Base-by-base conservation (phyloP, 2,329 filamentous ascomycete species). In the Monilinia polystroma region DNA sequence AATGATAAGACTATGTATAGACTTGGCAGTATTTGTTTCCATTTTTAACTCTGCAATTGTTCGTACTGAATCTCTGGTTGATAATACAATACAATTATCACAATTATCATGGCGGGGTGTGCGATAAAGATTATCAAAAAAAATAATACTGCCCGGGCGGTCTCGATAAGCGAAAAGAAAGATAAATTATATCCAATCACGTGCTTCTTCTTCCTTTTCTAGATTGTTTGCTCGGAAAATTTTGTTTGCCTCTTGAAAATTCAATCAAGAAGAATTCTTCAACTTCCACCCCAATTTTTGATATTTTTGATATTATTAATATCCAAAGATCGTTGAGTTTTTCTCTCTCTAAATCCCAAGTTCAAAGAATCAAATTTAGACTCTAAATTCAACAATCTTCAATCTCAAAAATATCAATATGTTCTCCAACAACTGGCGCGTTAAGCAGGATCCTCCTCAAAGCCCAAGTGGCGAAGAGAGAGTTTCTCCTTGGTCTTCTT, bases 1-100 rank as follows among this genome's bases (percentile, higher is more conserved):
- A 72, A 99, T 84, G 38, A 98, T 85, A 63, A 98, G 86, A 64
- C 89, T 90, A 80, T 96, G 88, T 60, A 96, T 87, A 0, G 89
- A 84, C 76, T 93, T 97, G 23, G 72, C 58, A 7, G 70, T 69
- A 63, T 68, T 66, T n/a, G 68, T 70, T 2, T 73, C 65, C 74
- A 76, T 76, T 66, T 71, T 74, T 4, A 18, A 23, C 11, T 60
- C 23, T 45, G 16, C 26, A 43, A 32, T 29, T 14, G 18, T 23
- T 14, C 41, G 35, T 35, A 16, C 38, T 32, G 26, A 47, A 38
- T 47, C 20, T 35, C 38, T 56, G 47, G 38, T 10, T 29, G 26
- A 53, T 52, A 18, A 20, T 12, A 52, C 49, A 47, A 47, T 6
- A 20, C 18, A 47, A 47, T 47, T 6, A 47, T 18, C 18, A 18